phyloP scores from a whole-genome alignment of 2,329 filamentous ascomycete species.

The Penicillium sp. region DNA sequence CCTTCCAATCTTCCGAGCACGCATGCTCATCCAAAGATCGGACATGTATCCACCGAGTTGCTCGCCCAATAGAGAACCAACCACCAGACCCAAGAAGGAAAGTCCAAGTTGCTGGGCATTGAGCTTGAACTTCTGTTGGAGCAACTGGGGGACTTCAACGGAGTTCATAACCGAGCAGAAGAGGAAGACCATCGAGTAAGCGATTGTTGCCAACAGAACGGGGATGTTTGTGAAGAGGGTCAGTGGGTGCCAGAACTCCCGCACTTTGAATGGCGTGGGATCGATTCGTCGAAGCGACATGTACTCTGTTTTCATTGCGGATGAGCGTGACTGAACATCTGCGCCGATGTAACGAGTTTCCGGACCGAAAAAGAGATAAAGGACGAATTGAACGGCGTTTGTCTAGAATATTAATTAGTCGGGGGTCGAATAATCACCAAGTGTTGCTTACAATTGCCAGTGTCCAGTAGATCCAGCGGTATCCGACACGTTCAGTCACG shows the following conservation, averaged over 20 bases:
- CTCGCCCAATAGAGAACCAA: slow-evolving; percentile 61
- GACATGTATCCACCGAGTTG: slow-evolving; percentile 58
- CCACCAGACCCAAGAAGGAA: slow-evolving; percentile 60
- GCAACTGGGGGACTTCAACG: slow-evolving; percentile 62
- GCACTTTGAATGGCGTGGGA: slow-evolving; percentile 47
- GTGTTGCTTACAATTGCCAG: slow-evolving; percentile 53
- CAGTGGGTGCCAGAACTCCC: slow-evolving; percentile 57
- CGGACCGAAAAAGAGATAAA: slow-evolving; percentile 56
- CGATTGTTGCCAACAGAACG: slow-evolving; percentile 53
- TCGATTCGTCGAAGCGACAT: slow-evolving; percentile 54
- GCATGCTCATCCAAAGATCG: slow-evolving; percentile 58
- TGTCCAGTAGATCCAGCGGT: slow-evolving; percentile 62
- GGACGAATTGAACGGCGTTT: slow-evolving; percentile 57
- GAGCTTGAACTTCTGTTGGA: slow-evolving; percentile 58
- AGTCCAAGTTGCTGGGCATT: slow-evolving; percentile 61
- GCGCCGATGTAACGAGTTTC: slow-evolving; percentile 54
- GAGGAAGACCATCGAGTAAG: slow-evolving; percentile 61
- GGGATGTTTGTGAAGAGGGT: slow-evolving; percentile 49
- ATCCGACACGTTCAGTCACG: slow-evolving; percentile 56
- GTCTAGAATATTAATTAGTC: slow-evolving; percentile 36
- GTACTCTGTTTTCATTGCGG: slow-evolving; percentile 46
- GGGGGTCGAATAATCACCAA: slow-evolving; percentile 10
- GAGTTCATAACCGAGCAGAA: slow-evolving; percentile 57
- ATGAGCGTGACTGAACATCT: slow-evolving; percentile 24
- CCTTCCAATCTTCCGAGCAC: slow-evolving; percentile 33